Conservation (phyloP, 2,329 filamentous ascomycete genomes). For the Aspergillus sp. region DNA sequence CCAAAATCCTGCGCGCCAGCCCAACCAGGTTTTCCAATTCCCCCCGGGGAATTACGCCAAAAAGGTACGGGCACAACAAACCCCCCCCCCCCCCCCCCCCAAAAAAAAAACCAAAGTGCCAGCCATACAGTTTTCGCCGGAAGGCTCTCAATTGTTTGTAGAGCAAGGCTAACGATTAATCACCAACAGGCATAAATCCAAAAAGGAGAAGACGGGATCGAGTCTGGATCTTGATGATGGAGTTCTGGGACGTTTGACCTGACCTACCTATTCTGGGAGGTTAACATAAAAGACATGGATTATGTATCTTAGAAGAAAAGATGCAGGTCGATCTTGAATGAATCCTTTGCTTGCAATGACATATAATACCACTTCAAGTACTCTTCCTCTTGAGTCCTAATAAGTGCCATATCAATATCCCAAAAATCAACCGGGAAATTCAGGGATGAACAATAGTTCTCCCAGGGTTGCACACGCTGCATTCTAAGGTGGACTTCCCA, state of each 20-base stretch:
- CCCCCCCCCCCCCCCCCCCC: too few relatives aligned
- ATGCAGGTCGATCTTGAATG: constrained; percentile 39
- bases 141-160: background rate
- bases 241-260: constrained; percentile 38
- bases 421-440: background rate
- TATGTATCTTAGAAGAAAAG: constrained; percentile 41
- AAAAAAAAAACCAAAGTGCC: background rate
- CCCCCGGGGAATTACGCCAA: constrained; percentile 98
- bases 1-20: constrained; percentile 95
- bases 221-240: constrained; percentile 38
- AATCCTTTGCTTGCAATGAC: constrained; percentile 41
- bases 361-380: constrained; percentile 8
- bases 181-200: constrained; percentile 32
- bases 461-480: too few relatives aligned
- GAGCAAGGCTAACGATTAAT: constrained; percentile 9
- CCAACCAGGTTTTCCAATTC: constrained; percentile 96
- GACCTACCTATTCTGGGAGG: constrained; percentile 23
- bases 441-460: background rate
- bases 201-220: constrained; percentile 16
- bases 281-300: constrained; percentile 35
- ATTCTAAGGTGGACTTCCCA: too few relatives aligned
- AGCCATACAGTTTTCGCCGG: background rate
- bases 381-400: background rate
- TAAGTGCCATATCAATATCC: background rate
- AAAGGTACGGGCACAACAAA: constrained; percentile 65